Evolutionary conservation across 768 basidiomycete species (phyloP).

Genomic region (Mycena sanguinolenta): DNA sequence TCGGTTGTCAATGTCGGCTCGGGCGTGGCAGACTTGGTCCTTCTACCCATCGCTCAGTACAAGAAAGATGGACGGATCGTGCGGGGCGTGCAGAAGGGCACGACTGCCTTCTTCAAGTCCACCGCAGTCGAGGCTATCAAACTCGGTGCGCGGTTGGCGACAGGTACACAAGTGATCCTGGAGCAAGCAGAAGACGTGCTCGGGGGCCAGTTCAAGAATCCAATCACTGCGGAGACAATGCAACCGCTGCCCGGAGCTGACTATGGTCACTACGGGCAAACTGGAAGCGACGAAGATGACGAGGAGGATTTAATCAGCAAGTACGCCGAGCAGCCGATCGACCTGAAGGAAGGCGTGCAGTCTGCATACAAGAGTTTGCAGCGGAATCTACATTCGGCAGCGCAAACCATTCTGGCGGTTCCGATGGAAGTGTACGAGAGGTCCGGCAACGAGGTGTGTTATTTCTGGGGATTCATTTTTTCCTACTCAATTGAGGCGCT

Average conservation of each 20-base stretch:
- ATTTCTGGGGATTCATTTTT: background rate
- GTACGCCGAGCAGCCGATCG: constrained; percentile 92
- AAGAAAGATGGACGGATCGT: constrained; percentile 95
- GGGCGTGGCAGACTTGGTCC: constrained; percentile 94
- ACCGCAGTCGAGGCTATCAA: constrained; percentile 97
- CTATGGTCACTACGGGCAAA: constrained; percentile 40
- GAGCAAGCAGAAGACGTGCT: constrained; percentile 95
- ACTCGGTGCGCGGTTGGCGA: constrained; percentile 93
- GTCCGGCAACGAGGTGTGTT: constrained; percentile 84
- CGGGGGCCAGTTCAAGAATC: constrained; percentile 79
- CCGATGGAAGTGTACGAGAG: constrained; percentile 99
- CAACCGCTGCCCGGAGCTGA: constrained; percentile 58
- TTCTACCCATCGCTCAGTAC: constrained; percentile 97
- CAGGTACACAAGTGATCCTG: constrained; percentile 96
- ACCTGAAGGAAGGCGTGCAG: constrained; percentile 89
- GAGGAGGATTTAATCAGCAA: constrained; percentile 79
- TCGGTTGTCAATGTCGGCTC: constrained; percentile 98
- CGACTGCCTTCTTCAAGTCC: constrained; percentile 92
- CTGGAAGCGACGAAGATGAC: constrained; percentile 57
- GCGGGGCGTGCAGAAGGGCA: constrained; percentile 94
- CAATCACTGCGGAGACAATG: constrained; percentile 77
- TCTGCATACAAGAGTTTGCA: constrained; percentile 92
- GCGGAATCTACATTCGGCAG: constrained; percentile 91
- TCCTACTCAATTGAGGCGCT: constrained; percentile 22
- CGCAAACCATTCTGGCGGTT: constrained; percentile 97